These are phyloP conservation scores for Apostasia shenzhenica DNA, from an alignment of 106 monocot genomes.

Conservation along the genomic window DNA sequence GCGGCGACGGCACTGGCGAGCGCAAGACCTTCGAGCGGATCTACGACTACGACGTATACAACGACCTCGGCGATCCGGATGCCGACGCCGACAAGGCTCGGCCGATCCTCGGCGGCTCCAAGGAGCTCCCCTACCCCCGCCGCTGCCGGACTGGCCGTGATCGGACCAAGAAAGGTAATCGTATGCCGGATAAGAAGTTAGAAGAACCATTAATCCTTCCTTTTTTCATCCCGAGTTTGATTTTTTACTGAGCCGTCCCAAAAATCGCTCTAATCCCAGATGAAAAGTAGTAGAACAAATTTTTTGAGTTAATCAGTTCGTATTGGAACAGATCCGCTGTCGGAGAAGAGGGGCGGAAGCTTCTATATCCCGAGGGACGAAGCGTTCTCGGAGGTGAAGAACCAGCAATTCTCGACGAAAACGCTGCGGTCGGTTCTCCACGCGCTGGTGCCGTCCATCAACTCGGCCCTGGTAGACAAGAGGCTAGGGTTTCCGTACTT, in stretches of 20 bases:
- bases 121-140: constrained; percentile 49
- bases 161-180: constrained; percentile 24
- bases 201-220: too few species aligned
- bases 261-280: too few species aligned
- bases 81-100: constrained; percentile 4
- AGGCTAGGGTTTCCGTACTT: constrained; percentile 42
- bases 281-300: too few species aligned
- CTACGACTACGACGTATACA: constrained; percentile 76
- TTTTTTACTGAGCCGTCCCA: too few species aligned
- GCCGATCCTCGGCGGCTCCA: constrained; percentile 52
- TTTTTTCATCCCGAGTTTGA: too few species aligned
- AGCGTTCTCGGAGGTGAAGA: constrained; percentile 51
- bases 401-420: constrained; percentile 21
- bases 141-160: constrained; percentile 66
- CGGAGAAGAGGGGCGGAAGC: constrained; percentile 15
- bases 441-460: constrained; percentile 32
- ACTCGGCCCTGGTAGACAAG: constrained; percentile 14
- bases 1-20: constrained; percentile 49
- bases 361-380: constrained; percentile 72
- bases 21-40: constrained; percentile 49
- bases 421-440: constrained; percentile 37
- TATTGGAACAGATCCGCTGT: constrained; percentile 17
- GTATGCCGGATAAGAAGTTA: too few species aligned
- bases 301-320: too few species aligned
- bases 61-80: constrained; percentile 66